phyloP scores from a whole-genome alignment of 1,284 basidiomycete species.

The Coniferiporia sulphurascens region DNA sequence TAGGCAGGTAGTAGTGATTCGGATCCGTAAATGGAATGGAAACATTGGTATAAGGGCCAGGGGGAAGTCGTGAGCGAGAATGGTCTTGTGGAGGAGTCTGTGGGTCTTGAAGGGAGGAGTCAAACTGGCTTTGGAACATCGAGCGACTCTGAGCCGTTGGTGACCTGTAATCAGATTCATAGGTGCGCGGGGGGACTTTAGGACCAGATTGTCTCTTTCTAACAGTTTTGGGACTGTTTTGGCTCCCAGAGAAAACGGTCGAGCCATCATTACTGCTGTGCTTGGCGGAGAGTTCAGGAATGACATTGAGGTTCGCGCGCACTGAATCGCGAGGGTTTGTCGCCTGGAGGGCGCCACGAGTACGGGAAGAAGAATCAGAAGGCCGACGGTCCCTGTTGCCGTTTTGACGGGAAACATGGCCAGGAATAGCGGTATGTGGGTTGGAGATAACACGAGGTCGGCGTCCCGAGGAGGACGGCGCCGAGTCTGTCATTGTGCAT shows the following conservation, averaged over 20 bases:
- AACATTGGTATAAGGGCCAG: neutral
- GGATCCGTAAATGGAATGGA: neutral
- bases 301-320: neutral
- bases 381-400: neutral
- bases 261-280: neutral
- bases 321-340: too few species aligned
- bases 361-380: neutral
- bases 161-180: neutral
- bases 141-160: neutral
- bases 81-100: neutral
- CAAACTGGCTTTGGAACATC: neutral
- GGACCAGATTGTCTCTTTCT: neutral
- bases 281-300: neutral
- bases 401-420: neutral
- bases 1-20: neutral
- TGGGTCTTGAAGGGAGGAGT: neutral
- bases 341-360: neutral
- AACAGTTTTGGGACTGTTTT: too few species aligned
- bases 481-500: neutral
- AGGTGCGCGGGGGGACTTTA: neutral
- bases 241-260: neutral
- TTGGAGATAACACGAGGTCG: neutral
- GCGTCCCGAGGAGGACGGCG: neutral
- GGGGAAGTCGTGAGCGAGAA: neutral
- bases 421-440: neutral